Base-by-base conservation (phyloP, 257 asterid genomes). In the Primulina huaijiensis region DNA sequence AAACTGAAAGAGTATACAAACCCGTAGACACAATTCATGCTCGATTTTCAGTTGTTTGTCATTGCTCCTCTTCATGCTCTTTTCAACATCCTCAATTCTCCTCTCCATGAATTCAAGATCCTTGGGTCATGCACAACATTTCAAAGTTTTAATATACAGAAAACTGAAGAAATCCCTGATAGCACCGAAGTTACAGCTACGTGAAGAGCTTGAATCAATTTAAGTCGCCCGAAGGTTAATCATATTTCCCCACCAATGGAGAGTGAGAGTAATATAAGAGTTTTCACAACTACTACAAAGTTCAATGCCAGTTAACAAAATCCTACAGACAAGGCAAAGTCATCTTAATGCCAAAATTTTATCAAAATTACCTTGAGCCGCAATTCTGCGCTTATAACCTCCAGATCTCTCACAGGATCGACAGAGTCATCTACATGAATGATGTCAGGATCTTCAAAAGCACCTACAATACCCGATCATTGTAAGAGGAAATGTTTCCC, bases 61-160 rank as follows among this genome's bases (percentile, higher is more conserved):
- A 71, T 94, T 94, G 88, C 99, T 94, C 84, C 99, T 86, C 86
- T 94, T 94, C 99, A 91, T 89, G 91, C 97, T 94, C 89, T 94
- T 94, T 57, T 94, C 99, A 56, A 94, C 75, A 85, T 94, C 99
- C 46, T 94, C 99, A 75, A 88, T 85, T 81, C 85, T 86, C 89
- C 86, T 86, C 71, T 80, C 90, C 80, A 88, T 81, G 88, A 94
- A 94, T 79, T 94, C 99, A 23, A 91, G 76, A 82, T 94, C 99
- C 99, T 93, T 75, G 69, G 14, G 71, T 65, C 70, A 78, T 35
- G 72, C 34, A 70, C 4, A 72, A 60, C 29, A 72, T 38, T 43
- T 31, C 52, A 63, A 46, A 50, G 2, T 50, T 50, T 4, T 5
- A 2, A 43, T 31, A 60, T 82, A 64, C 72, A 56, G 75, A 64